These are phyloP conservation scores for Wickerhamomyces chambardii DNA, from an alignment of 805 yeast species.

Conservation along the genomic window DNA sequence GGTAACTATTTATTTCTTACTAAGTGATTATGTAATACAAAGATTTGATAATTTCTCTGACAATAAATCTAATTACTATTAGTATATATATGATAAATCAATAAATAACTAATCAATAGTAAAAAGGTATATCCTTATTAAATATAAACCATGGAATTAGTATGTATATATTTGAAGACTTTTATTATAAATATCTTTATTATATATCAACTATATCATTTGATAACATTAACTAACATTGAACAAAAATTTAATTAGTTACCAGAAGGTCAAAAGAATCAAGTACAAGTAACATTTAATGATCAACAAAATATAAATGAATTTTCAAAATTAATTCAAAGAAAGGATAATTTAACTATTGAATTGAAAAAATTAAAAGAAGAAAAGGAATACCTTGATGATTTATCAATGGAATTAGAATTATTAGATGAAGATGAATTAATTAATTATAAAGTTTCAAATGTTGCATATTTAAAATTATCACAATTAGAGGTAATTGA, in stretches of 20 bases:
- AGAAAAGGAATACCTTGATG: constrained; percentile 86
- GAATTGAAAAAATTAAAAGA: constrained; percentile 40
- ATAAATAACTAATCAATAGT: no score
- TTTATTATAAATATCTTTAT: no score
- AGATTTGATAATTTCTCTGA: no score
- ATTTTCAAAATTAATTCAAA: constrained; percentile 74
- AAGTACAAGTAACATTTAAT: constrained; percentile 32
- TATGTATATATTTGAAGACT: no score
- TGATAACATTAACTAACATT: no score
- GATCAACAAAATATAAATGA: constrained; percentile 88
- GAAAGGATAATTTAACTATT: constrained; percentile 49
- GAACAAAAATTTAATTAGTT: constrained; percentile 16
- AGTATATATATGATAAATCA: no score
- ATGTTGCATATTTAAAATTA: constrained; percentile 57
- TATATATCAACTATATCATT: no score
- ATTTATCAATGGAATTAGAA: constrained; percentile 77
- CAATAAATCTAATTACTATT: no score
- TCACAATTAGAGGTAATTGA: constrained; percentile 59
- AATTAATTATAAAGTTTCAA: constrained; percentile 76
- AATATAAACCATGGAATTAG: no score
- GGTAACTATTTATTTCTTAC: no score
- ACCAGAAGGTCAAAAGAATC: constrained; percentile 33
- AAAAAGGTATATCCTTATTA: no score
- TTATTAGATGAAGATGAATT: constrained; percentile 70
- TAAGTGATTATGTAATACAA: no score